phyloP scores from a whole-genome alignment of 208 protist genomes.

The Acanthamoeba royreba region DNA sequence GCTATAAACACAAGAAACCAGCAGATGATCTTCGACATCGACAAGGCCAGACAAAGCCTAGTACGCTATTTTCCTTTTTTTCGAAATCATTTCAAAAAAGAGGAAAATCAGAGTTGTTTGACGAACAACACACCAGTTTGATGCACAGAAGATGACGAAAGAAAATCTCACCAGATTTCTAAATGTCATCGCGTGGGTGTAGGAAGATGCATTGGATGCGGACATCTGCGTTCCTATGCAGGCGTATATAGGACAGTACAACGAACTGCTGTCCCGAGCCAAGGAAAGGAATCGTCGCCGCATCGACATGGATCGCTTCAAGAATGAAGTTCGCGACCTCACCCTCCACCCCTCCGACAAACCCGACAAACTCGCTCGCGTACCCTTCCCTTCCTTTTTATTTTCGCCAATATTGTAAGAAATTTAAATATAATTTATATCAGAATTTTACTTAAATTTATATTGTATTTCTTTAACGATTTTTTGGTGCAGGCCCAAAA shows the following conservation, averaged over 20 bases:
- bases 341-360: conserved; percentile 14
- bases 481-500: not conserved
- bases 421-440: too few species aligned
- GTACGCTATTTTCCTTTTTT: too few species aligned
- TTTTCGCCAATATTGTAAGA: too few species aligned
- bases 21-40: conserved; percentile 5
- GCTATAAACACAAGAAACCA: not conserved
- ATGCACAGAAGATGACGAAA: too few species aligned
- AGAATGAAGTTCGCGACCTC: not conserved
- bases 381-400: not conserved
- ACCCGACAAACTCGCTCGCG: not conserved
- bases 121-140: too few species aligned
- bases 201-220: not conserved
- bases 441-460: not conserved
- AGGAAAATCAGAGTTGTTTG: too few species aligned
- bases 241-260: conserved; percentile 26
- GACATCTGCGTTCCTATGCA: not conserved
- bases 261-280: not conserved
- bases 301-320: conserved; percentile 36
- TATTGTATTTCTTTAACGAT: not conserved
- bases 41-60: not conserved
- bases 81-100: too few species aligned
- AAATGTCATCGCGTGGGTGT: too few species aligned
- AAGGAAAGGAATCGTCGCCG: conserved; percentile 24
- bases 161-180: too few species aligned